Evolutionary conservation across 768 basidiomycete genomes (phyloP).

Genomic region (Pleurotus sapidus): DNA sequence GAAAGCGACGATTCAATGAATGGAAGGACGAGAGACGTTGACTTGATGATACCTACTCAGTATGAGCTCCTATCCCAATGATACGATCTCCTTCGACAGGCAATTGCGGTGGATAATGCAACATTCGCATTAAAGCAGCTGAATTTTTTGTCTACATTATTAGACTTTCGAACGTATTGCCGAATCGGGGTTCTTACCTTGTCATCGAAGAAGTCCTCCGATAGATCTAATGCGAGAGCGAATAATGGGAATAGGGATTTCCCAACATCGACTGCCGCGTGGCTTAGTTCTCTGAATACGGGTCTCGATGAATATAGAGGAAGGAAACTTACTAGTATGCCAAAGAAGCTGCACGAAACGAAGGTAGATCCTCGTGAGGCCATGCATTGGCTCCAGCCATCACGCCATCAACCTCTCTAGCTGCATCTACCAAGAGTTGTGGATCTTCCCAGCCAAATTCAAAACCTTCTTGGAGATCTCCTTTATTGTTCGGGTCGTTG

Average conservation of each 20-base stretch:
- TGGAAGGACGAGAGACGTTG: not conserved
- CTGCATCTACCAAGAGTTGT: slow-evolving; percentile 19
- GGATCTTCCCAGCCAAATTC: slow-evolving; percentile 75
- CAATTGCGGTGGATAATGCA: slow-evolving; percentile 85
- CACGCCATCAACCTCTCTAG: slow-evolving; percentile 38
- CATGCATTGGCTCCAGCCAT: slow-evolving; percentile 79
- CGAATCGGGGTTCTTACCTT: slow-evolving; percentile 46
- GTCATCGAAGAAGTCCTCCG: slow-evolving; percentile 77
- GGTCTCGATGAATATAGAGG: not conserved
- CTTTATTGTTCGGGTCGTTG: slow-evolving; percentile 71
- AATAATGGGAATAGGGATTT: slow-evolving; percentile 77
- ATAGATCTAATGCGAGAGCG: slow-evolving; percentile 75
- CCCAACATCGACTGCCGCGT: slow-evolving; percentile 51
- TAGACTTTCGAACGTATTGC: not conserved
- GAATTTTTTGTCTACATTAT: slow-evolving; percentile 60
- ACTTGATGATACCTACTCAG: slow-evolving; percentile 51
- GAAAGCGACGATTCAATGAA: slow-evolving; percentile 6
- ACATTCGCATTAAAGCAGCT: slow-evolving; percentile 80
- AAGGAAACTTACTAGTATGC: slow-evolving; percentile 58
- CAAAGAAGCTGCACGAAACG: slow-evolving; percentile 57
- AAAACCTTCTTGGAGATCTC: slow-evolving; percentile 91
- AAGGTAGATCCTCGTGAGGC: slow-evolving; percentile 55
- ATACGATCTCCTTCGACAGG: slow-evolving; percentile 54
- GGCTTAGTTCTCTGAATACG: slow-evolving; percentile 9
- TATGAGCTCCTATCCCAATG: slow-evolving; percentile 86